phyloP scores from a whole-genome alignment of 2,329 filamentous ascomycete species.

The Phialophora verrucosa region DNA sequence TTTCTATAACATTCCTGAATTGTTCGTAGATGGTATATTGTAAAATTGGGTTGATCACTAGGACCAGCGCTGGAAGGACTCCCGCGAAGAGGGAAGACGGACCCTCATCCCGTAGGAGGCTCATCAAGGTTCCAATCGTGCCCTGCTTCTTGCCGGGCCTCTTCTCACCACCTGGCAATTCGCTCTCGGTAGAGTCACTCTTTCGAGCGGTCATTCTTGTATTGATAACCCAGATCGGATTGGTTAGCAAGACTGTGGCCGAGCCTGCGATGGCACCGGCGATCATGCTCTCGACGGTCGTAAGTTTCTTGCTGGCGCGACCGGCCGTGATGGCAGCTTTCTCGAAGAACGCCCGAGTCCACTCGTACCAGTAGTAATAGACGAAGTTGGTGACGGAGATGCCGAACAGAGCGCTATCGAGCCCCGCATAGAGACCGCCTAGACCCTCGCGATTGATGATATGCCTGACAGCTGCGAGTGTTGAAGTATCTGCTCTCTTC shows the following conservation, averaged over 20 bases:
- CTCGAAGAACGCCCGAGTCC: conserved; percentile 85
- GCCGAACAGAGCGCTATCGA: conserved; percentile 93
- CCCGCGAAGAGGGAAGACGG: conserved; percentile 85
- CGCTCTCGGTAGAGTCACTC: conserved; percentile 56
- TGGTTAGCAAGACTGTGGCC: conserved; percentile 93
- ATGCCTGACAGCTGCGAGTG: conserved; percentile 78
- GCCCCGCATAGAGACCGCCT: conserved; percentile 84
- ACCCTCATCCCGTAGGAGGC: conserved; percentile 82
- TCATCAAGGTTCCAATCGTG: conserved; percentile 80
- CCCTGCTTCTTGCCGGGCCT: conserved; percentile 64
- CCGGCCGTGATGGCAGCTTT: conserved; percentile 74
- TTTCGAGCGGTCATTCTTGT: conserved; percentile 95
- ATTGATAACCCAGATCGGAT: conserved; percentile 99
- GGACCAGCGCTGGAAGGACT: conserved; percentile 86
- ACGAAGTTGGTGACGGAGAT: conserved; percentile 99
- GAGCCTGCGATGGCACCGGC: conserved; percentile 92
- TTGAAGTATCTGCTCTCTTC: conserved; percentile 84
- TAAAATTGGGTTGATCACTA: conserved; percentile 97
- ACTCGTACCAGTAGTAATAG: conserved; percentile 99
- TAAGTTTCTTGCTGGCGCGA: conserved; percentile 78
- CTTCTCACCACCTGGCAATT: conserved; percentile 46
- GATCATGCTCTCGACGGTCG: conserved; percentile 90
- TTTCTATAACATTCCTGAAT: conserved; percentile 89
- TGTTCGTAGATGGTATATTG: conserved; percentile 99
- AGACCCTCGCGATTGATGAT: conserved; percentile 93